Evolutionary conservation across 768 basidiomycete species (phyloP).

Genomic region (Lactarius sp.): DNA sequence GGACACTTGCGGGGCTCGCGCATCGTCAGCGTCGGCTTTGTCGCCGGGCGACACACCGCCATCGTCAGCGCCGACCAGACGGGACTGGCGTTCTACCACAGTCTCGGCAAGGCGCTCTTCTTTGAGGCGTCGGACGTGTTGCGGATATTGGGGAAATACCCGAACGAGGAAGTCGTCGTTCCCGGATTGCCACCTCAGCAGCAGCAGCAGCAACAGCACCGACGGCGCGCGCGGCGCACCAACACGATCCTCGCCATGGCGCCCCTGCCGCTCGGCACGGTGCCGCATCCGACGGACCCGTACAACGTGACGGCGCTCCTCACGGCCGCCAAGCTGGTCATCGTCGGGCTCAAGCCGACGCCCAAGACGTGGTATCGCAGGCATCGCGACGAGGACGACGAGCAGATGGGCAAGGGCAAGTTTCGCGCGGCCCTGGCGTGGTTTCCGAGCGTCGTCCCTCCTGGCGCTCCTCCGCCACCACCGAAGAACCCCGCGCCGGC

Average conservation of each 20-base stretch:
- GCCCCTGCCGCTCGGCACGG: constrained; percentile 75
- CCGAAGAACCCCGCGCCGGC: too few relatives aligned
- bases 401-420: constrained; percentile 37
- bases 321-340: constrained; percentile 85
- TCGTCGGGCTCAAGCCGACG: constrained; percentile 87
- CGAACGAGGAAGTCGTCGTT: constrained; percentile 41
- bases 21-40: constrained; percentile 79
- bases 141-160: constrained; percentile 89
- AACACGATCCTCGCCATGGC: constrained; percentile 72
- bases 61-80: constrained; percentile 85
- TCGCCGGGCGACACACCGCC: constrained; percentile 89
- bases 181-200: constrained; percentile 33
- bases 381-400: constrained; percentile 49
- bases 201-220: constrained; percentile 32
- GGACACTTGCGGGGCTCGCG: constrained; percentile 78
- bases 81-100: constrained; percentile 93
- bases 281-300: constrained; percentile 67
- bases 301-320: constrained; percentile 82
- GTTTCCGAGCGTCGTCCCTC: constrained; percentile 59
- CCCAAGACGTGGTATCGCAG: constrained; percentile 90
- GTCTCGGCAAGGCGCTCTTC: constrained; percentile 88
- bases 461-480: constrained; percentile 15
- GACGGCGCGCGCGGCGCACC: constrained; percentile 45
- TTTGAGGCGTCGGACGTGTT: constrained; percentile 93
- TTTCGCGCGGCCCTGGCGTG: constrained; percentile 71